Evolutionary conservation across 805 yeast genomes (phyloP).

Genomic region (Naumovozyma baii): DNA sequence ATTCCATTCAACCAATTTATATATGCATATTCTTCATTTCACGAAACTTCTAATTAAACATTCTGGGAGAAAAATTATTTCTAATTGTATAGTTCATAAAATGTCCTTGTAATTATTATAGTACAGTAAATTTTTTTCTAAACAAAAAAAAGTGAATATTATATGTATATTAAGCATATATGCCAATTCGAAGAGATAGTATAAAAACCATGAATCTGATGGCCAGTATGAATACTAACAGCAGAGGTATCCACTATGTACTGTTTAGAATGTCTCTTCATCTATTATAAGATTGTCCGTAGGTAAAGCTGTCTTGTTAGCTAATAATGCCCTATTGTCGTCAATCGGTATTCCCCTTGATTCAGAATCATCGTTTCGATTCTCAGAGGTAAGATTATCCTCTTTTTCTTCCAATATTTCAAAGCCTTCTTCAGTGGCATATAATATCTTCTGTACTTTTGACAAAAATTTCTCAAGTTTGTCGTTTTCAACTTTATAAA

Average conservation of each 20-base stretch:
- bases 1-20: too few species aligned
- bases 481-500: slow-evolving; percentile 25
- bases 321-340: background rate
- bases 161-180: too few species aligned
- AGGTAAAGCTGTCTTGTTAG: too few species aligned
- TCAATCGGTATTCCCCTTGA: background rate
- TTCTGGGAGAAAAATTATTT: background rate
- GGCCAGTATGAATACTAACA: too few species aligned
- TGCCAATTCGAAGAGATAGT: too few species aligned
- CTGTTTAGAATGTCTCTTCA: slow-evolving; percentile 30
- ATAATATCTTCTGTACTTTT: slow-evolving; percentile 67
- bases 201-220: too few species aligned
- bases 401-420: slow-evolving; percentile 38
- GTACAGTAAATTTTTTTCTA: background rate
- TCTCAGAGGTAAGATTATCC: background rate
- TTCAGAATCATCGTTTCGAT: background rate
- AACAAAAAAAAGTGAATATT: background rate
- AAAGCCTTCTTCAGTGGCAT: slow-evolving; percentile 78
- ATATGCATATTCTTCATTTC: background rate
- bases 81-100: background rate
- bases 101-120: background rate
- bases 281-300: slow-evolving; percentile 27
- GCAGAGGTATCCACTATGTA: too few species aligned
- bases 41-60: background rate
- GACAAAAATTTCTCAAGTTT: slow-evolving; percentile 37